Evolutionary conservation across 1,284 basidiomycete genomes (phyloP).

Genomic region (Thecaphora thlaspeos): DNA sequence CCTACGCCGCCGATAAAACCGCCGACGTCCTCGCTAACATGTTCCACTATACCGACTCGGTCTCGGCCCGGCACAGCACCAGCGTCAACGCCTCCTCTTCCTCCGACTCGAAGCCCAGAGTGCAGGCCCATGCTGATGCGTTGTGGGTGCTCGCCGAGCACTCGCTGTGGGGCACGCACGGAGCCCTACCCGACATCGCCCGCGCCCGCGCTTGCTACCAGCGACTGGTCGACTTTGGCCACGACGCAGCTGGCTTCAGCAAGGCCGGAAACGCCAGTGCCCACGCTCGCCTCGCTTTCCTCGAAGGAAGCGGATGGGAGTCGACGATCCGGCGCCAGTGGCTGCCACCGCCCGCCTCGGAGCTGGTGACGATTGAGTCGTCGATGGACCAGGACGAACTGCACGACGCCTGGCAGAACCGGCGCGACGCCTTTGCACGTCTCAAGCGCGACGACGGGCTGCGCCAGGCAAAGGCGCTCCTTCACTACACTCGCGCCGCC

Average conservation of each 20-base stretch:
- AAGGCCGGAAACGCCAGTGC: conserved; percentile 51
- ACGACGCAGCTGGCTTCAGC: conserved; percentile 14
- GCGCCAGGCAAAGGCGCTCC: conserved; percentile 65
- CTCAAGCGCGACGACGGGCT: conserved; percentile 35
- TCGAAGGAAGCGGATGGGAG: conserved; percentile 46
- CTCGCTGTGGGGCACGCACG: conserved; percentile 55
- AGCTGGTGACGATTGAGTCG: conserved; percentile 9
- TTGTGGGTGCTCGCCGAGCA: conserved; percentile 54
- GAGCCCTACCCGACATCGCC: conserved; percentile 33
- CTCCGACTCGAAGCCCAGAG: not conserved
- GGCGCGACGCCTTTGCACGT: conserved; percentile 24
- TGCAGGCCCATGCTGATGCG: conserved; percentile 29
- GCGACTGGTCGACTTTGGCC: conserved; percentile 31
- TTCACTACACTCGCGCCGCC: conserved; percentile 91
- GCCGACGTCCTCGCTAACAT: not conserved
- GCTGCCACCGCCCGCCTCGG: conserved; percentile 13
- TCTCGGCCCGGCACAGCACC: not conserved
- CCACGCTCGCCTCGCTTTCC: conserved; percentile 47
- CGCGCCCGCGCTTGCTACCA: conserved; percentile 42
- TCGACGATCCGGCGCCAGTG: conserved; percentile 34
- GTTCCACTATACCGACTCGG: not conserved
- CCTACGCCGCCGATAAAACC: conserved; percentile 4
- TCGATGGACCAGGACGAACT: conserved; percentile 13
- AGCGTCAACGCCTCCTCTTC: not conserved
- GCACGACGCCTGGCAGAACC: conserved; percentile 24